Evolutionary conservation across 2,329 filamentous ascomycete species (phyloP).

Genomic region (Claviceps capensis): DNA sequence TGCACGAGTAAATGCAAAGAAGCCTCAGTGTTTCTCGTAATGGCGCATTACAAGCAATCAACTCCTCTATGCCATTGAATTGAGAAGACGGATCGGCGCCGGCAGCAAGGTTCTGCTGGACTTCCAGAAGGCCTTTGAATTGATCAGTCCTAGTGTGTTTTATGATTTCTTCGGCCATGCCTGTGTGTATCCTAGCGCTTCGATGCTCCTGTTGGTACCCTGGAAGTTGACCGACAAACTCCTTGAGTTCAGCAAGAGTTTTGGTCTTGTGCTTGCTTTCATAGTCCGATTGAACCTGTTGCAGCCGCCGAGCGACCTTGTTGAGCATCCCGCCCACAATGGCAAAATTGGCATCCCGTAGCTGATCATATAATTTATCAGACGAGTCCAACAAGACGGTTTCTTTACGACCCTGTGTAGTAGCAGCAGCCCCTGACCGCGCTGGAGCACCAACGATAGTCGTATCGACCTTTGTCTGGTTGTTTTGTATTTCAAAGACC

Average conservation of each 20-base stretch:
- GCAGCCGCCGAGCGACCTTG: conserved; percentile 75
- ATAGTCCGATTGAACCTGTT: conserved; percentile 71
- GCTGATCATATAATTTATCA: conserved; percentile 75
- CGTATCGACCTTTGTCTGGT: conserved; percentile 84
- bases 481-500: conserved; percentile 80
- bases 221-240: conserved; percentile 89
- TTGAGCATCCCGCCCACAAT: conserved; percentile 83
- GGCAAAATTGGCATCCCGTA: conserved; percentile 89
- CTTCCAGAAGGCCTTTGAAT: conserved; percentile 78
- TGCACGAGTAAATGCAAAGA: conserved; percentile 81
- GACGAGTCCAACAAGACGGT: conserved; percentile 82
- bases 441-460: conserved; percentile 70
- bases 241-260: conserved; percentile 78
- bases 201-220: conserved; percentile 88
- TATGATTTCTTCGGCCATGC: conserved; percentile 88
- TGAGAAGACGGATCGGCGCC: conserved; percentile 81
- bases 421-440: conserved; percentile 42
- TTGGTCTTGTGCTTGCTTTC: conserved; percentile 82
- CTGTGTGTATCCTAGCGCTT: conserved; percentile 82
- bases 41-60: conserved; percentile 79
- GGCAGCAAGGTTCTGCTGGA: conserved; percentile 89
- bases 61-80: conserved; percentile 81
- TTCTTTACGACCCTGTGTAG: conserved; percentile 55
- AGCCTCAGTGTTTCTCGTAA: conserved; percentile 71
- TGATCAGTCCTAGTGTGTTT: conserved; percentile 80